phyloP scores from a whole-genome alignment of 2,329 filamentous ascomycete species.

The Didymella keratinophila region DNA sequence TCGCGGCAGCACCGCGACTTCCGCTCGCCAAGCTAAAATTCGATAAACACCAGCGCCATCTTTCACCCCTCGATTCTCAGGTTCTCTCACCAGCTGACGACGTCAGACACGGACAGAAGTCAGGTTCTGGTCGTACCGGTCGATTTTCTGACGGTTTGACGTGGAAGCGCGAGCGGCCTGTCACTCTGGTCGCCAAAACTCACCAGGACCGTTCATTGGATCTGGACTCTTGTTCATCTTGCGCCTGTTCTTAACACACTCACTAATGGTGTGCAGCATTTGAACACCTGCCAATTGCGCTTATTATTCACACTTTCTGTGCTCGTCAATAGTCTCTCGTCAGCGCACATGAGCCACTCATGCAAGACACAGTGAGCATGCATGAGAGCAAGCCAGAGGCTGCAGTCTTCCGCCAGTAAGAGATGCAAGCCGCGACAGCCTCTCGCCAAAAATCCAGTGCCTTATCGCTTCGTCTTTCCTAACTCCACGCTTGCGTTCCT shows the following conservation, averaged over 20 bases:
- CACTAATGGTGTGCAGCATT: slow-evolving; percentile 12
- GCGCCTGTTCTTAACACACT: not conserved
- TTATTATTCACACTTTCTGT: slow-evolving; percentile 4
- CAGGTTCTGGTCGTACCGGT: slow-evolving; percentile 12
- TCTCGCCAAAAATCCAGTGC: not conserved
- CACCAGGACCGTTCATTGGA: slow-evolving; percentile 1
- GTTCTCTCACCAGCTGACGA: slow-evolving; percentile 12
- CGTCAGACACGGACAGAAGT: slow-evolving; percentile 12
- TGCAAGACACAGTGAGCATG: not conserved
- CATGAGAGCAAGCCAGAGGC: slow-evolving; percentile 1
- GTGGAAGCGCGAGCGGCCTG: slow-evolving; percentile 3
- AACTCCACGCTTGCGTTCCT: slow-evolving; percentile 6
- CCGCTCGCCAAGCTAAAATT: slow-evolving; percentile 20
- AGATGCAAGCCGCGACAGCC: slow-evolving; percentile 1
- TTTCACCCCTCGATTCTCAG: slow-evolving; percentile 13
- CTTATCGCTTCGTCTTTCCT: slow-evolving; percentile 6
- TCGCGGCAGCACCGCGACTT: slow-evolving; percentile 8
- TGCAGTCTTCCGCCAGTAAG: not conserved
- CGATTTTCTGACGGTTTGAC: slow-evolving; percentile 6
- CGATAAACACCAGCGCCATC: slow-evolving; percentile 22
- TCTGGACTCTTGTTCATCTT: slow-evolving; percentile 15
- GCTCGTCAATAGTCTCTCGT: slow-evolving; percentile 9
- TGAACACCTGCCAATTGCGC: slow-evolving; percentile 19
- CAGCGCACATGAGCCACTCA: slow-evolving; percentile 4
- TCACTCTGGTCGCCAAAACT: slow-evolving; percentile 16